Evolutionary conservation across 164 flowering plant genomes (phyloP).

Genomic region (Paratinospora sagittata): DNA sequence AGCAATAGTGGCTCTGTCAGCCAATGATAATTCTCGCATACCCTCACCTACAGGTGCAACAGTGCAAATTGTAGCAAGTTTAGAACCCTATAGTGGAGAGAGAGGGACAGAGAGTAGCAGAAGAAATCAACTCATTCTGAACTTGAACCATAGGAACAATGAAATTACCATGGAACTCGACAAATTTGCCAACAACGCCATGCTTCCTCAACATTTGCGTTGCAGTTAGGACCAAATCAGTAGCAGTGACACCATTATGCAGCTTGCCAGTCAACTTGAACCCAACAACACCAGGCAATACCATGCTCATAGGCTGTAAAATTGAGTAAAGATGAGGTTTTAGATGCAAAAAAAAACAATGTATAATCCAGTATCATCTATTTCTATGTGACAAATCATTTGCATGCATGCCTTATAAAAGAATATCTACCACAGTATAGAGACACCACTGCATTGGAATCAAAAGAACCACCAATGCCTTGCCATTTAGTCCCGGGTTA

Average conservation of each 20-base stretch:
- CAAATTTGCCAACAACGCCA: constrained; percentile 82
- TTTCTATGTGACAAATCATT: too few species aligned
- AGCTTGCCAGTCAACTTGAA: constrained; percentile 49
- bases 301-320: constrained; percentile 65
- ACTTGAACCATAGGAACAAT: neutral
- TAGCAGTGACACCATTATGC: constrained; percentile 53
- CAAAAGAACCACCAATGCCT: neutral
- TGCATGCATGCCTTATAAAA: too few species aligned
- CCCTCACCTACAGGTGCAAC: constrained; percentile 75
- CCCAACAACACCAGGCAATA: constrained; percentile 60
- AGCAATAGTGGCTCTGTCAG: constrained; percentile 60
- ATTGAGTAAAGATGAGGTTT: neutral
- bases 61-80: constrained; percentile 8
- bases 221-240: constrained; percentile 57
- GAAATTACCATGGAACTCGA: constrained; percentile 71
- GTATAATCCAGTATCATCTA: too few species aligned
- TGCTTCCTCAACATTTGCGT: constrained; percentile 61
- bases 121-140: neutral
- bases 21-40: constrained; percentile 68
- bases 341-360: neutral
- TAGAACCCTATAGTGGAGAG: neutral
- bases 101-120: neutral
- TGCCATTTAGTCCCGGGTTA: neutral
- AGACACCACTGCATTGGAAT: neutral
- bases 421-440: neutral